These are phyloP conservation scores for Leccinellum rugosiceps DNA, from an alignment of 768 basidiomycete species.

Conservation along the genomic window DNA sequence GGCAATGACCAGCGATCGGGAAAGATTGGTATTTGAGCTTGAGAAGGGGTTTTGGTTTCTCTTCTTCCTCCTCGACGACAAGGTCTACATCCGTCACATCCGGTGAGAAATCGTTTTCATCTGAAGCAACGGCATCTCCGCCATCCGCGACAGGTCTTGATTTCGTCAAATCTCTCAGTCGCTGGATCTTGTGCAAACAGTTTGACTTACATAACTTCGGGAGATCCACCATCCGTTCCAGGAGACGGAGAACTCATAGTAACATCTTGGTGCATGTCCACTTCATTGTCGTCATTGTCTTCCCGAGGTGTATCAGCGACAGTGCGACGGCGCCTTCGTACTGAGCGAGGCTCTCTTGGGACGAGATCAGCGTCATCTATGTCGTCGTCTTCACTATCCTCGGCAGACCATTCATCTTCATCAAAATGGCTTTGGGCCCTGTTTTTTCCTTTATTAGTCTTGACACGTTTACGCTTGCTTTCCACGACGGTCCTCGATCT, in stretches of 20 bases:
- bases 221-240: neutral
- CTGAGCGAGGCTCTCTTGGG: constrained; percentile 23
- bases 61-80: constrained; percentile 56
- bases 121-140: neutral
- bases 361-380: constrained; percentile 9
- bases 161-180: neutral
- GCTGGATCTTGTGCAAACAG: neutral
- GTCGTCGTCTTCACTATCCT: constrained; percentile 19
- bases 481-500: constrained; percentile 17
- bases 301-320: constrained; percentile 26
- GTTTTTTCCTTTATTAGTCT: constrained; percentile 40
- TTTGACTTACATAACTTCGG: constrained; percentile 6
- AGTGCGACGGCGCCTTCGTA: constrained; percentile 31
- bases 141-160: neutral
- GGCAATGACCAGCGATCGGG: constrained; percentile 64
- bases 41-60: constrained; percentile 69
- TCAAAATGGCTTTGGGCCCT: constrained; percentile 27
- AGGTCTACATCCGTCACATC: constrained; percentile 33
- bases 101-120: neutral
- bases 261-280: constrained; percentile 10
- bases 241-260: constrained; percentile 12
- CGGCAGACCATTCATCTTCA: constrained; percentile 22
- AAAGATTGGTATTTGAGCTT: constrained; percentile 70
- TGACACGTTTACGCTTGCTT: constrained; percentile 32
- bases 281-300: constrained; percentile 18